These are phyloP conservation scores for Suhomyces chickasaworum DNA, from an alignment of 1,139 yeast genomes.

Conservation along the genomic window DNA sequence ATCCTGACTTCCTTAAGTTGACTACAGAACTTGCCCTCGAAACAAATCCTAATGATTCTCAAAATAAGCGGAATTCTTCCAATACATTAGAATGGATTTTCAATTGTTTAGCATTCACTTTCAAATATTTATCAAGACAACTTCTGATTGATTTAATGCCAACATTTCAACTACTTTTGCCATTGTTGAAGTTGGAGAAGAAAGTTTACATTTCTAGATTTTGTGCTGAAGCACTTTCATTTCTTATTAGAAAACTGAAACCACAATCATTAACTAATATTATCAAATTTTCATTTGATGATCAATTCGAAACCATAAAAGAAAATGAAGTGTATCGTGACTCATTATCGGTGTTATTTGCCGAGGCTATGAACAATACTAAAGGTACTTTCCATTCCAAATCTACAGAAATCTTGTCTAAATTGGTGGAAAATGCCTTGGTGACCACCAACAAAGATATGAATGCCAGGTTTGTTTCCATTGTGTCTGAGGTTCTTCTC, in stretches of 20 bases:
- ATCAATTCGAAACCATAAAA: constrained; percentile 34
- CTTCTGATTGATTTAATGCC: constrained; percentile 64
- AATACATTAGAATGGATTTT: constrained; percentile 82
- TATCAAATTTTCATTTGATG: constrained; percentile 53
- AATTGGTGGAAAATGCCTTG: constrained; percentile 43
- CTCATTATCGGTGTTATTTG: constrained; percentile 61
- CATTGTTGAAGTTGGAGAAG: constrained; percentile 56
- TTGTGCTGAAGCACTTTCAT: constrained; percentile 89
- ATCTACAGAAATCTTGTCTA: constrained; percentile 50
- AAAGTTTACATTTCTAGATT: constrained; percentile 73
- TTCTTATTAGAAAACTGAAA: constrained; percentile 70
- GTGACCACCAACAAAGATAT: constrained; percentile 18
- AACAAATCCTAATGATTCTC: constrained; percentile 48
- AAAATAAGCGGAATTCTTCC: constrained; percentile 49
- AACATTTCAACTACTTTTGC: constrained; percentile 66
- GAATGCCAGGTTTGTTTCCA: constrained; percentile 36
- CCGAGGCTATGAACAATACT: constrained; percentile 77
- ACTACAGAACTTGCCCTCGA: constrained; percentile 55
- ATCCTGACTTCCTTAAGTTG: constrained; percentile 51
- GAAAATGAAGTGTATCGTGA: constrained; percentile 50
- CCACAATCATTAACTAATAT: constrained; percentile 49
- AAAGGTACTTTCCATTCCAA: constrained; percentile 76
- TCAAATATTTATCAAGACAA: constrained; percentile 76
- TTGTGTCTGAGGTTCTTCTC: constrained; percentile 61
- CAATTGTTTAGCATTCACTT: constrained; percentile 81